Percentiles rank a stretch among this genome's conserved stretches.
Evolutionary conservation across 257 asterid genomes (phyloP).

Genomic region (Rhazya stricta): DNA sequence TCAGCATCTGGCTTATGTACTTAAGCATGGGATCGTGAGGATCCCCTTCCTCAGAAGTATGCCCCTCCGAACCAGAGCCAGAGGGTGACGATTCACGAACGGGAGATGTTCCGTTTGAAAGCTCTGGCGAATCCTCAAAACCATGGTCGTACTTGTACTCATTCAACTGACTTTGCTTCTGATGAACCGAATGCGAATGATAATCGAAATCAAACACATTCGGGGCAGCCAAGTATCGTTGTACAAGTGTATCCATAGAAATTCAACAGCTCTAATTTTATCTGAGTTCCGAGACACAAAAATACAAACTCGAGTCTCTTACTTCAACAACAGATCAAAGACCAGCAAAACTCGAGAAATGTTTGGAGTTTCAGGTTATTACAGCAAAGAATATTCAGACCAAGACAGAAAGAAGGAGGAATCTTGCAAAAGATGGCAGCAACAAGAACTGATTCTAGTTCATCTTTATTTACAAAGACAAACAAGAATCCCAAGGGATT

Average conservation of each 20-base stretch:
- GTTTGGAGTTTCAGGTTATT: neutral
- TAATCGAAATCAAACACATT: slow-evolving; percentile 2
- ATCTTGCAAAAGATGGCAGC: neutral
- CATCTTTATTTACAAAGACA: neutral
- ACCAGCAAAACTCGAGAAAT: neutral
- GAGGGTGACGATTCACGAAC: slow-evolving; percentile 9
- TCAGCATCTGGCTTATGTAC: slow-evolving; percentile 53
- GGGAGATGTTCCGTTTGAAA: neutral
- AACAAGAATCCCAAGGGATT: neutral
- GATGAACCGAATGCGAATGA: slow-evolving; percentile 1
- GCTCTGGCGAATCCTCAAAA: slow-evolving; percentile 13
- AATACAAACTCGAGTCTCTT: neutral
- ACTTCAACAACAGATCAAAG: neutral
- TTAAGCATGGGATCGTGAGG: slow-evolving; percentile 51
- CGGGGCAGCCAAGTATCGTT: slow-evolving; percentile 2
- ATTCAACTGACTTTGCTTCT: neutral
- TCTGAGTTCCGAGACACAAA: neutral
- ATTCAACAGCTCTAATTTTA: neutral
- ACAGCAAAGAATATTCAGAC: neutral
- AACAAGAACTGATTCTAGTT: neutral
- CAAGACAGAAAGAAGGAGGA: neutral
- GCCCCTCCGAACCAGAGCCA: slow-evolving; percentile 6
- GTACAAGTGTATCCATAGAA: slow-evolving; percentile 12
- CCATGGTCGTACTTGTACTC: neutral
- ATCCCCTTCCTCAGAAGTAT: slow-evolving; percentile 38